Base-by-base conservation (phyloP, 306 rosid genomes). In the Myrica gale region DNA sequence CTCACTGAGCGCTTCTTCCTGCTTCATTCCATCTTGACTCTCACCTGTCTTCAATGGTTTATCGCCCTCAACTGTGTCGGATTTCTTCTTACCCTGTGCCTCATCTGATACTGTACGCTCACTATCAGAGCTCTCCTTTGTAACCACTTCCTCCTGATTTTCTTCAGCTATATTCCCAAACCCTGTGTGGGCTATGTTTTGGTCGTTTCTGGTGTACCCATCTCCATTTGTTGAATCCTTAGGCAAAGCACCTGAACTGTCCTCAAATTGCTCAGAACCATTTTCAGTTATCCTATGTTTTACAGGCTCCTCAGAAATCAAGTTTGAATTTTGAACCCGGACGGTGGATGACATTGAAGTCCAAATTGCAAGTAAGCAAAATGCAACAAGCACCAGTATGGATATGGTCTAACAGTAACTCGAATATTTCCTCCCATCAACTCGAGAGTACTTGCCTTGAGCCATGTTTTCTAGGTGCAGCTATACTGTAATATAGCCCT, bases 311-410 rank as follows among this genome's bases (percentile, higher is more conserved):
- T 84, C 70, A 41, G 80, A 83, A 67, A 77, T 79, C 47, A 83
- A 39, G 62, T 51, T 87, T 73, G 86, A 75, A 84, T 78, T 88
- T 81, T 90, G 87, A 75, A 81, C 66, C 15, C 93, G 90, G 75
- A 37, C 89, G 44, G 80, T 79, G 68, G 90, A 87, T 70, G 96
- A 86, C 89, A 89, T 90, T 45, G 79, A 76, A 79, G 90, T 81
- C 97, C 97, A 92, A 68, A 92, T 73, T 26, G 90, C 96, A 80
- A 89, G 85, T 55, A 90, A 83, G 74, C 89, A 92, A 80, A 90
- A 89, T 45, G 89, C 92, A 73, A 92, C 90, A 48, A 87, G 77
- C 69, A 87, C 92, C 47, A 87, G 87, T 15, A 89, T 23, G 39
- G 86, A 75, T 51, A 82, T 57, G 0, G 91, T 90, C 3, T 94